Evolutionary conservation across 2,329 filamentous ascomycete genomes (phyloP), one percentile per base, ranked within the genome.

Genomic region (Amphichorda felina): DNA sequence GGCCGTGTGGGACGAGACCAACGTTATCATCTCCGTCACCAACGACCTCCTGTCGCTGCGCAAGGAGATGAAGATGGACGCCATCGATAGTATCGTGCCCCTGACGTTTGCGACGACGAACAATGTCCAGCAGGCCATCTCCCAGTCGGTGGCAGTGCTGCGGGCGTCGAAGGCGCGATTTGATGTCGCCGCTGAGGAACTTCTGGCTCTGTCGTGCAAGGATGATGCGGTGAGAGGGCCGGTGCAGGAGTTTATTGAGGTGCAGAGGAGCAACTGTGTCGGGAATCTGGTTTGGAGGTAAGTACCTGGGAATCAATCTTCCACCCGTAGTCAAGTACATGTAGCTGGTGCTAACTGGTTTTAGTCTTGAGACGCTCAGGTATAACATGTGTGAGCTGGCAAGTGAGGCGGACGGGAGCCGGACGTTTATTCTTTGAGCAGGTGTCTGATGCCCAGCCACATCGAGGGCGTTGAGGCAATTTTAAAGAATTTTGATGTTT

Each of bases 221-320:
- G 14, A 31, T 18, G 29, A 31, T 5, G 15, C 5, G n/a, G 7
- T 8, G 8, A 14, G 29, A 11, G 7, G 17, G 8, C n/a, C 17
- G 29, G 29, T 31, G 3, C 13, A 15, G 6, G 14, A 31, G 6
- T 31, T 31, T 13, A 31, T 31, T 8, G 15, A 31, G 15, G 29
- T 31, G n/a, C 29, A 31, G 11, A 31, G 29, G 13, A 31, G 29
- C 16, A 31, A 31, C 29, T 31, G 16, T 18, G 29, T 31, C 8
- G 29, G 29, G 11, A 31, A 31, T 18, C 29, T 31, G 3, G 29
- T 31, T 8, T 31, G 29, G 29, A 31, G 29, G 29, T 30, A 30
- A 30, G 7, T 15, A 9, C 27, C 8, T 13, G 15, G 26, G 14
- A 7, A 31, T 24, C 21, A 6, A 24, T 24, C 21, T 24, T 24